phyloP scores from a whole-genome alignment of 495 filamentous ascomycete genomes.

The Tuber borchii region DNA sequence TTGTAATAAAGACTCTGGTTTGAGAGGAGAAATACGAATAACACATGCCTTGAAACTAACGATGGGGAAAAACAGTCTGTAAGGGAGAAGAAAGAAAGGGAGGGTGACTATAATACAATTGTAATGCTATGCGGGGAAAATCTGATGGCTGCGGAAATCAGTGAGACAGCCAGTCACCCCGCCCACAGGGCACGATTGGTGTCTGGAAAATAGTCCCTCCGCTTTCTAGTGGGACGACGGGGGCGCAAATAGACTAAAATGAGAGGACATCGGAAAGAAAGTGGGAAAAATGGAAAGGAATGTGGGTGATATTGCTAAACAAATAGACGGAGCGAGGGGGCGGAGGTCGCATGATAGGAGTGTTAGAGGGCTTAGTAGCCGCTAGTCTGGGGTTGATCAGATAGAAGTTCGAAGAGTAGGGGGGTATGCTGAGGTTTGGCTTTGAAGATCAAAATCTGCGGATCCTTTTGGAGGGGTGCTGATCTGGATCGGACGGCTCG shows the following conservation, averaged over 20 bases:
- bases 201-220: background rate
- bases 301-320: background rate
- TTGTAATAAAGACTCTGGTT: background rate
- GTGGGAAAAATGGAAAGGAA: background rate
- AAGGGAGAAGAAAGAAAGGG: background rate
- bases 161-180: background rate
- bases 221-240: background rate
- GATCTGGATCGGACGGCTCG: background rate
- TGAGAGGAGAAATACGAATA: background rate
- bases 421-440: background rate
- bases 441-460: background rate
- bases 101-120: background rate
- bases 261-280: too few species aligned
- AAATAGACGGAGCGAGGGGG: background rate
- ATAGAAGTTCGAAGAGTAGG: background rate
- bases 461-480: background rate
- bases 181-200: background rate
- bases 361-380: background rate
- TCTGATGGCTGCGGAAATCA: background rate
- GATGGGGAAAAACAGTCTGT: background rate
- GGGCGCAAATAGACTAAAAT: background rate
- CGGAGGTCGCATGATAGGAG: background rate
- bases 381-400: background rate
- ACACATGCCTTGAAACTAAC: background rate
- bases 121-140: background rate